Base-by-base conservation (phyloP, 2,329 filamentous ascomycete genomes). In the Periconia macrospinosa region DNA sequence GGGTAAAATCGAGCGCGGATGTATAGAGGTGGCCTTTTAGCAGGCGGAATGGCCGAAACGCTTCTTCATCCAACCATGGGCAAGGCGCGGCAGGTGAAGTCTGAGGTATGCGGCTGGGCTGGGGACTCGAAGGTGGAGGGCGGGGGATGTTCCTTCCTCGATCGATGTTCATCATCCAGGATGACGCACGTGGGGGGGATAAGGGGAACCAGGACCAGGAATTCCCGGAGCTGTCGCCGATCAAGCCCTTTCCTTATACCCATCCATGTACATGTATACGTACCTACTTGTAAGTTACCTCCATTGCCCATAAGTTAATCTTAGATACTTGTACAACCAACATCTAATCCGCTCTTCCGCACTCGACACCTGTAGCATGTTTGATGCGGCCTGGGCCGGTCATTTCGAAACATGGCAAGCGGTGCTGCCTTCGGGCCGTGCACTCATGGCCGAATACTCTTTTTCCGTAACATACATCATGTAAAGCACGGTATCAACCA, bases 121-220 rank as follows among this genome's bases (percentile, higher is more conserved):
- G 23, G 40, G 49, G 45, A 18, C 23, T 33, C 17, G 43, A n/a
- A 18, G 27, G 15, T 43, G 47, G 50, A 46, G 47, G 42, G 45
- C 41, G 47, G 52, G 48, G 52, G 41, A 30, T 49, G 37, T 44
- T 49, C 43, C 30, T 45, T 30, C 27, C 20, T 14, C 20, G 42
- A 20, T 14, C 20, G 42, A 20, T 42, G n/a, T n/a, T 44, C 46
- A 41, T 27, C 23, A 27, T 27, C 23, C 8, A 50, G 53, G 55
- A 63, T 66, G 63, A 66, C 63, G 63, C 62, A 65, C 62, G 62
- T 63, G 60, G 59, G 62, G 58, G 58, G 55, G 30, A 37, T 5
- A 37, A 13, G 33, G 11, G 33, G 33, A 37, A 37, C 33, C 33
- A 19, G 17, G 18, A 18, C 15, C 30, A 40, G 14, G 20, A 41